Evolutionary conservation across 768 basidiomycete genomes (phyloP).

Genomic region (Russula sp.): DNA sequence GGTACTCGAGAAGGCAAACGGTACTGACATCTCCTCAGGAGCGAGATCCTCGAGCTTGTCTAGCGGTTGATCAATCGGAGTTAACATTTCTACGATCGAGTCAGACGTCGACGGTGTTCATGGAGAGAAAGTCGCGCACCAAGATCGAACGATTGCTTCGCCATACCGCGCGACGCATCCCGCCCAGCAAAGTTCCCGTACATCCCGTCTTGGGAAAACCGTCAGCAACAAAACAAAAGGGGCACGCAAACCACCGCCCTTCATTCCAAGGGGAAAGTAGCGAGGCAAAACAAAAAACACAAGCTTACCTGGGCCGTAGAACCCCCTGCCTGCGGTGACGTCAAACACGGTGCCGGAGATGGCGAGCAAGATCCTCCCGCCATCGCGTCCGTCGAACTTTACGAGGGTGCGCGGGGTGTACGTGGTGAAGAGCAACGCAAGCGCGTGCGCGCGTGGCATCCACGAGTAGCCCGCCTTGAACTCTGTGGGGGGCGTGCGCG

Average conservation of each 20-base stretch:
- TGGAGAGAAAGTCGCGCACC: conserved; percentile 44
- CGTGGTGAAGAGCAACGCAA: conserved; percentile 66
- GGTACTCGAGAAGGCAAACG: background rate
- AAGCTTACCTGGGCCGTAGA: conserved; percentile 87
- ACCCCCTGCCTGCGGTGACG: conserved; percentile 80
- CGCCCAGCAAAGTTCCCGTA: conserved; percentile 97
- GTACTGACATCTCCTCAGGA: conserved; percentile 72
- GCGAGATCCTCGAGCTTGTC: conserved; percentile 79
- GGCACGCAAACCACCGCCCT: too few relatives aligned
- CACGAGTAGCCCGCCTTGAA: conserved; percentile 87
- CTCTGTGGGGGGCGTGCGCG: conserved; percentile 51
- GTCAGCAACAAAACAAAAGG: background rate
- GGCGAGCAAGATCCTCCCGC: conserved; percentile 73
- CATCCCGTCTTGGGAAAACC: conserved; percentile 63
- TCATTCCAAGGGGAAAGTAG: too few relatives aligned
- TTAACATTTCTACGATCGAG: conserved; percentile 70
- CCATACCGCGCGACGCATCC: conserved; percentile 95
- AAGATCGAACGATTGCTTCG: conserved; percentile 92
- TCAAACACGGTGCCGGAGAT: conserved; percentile 91
- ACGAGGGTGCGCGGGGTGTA: conserved; percentile 75
- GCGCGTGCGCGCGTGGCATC: conserved; percentile 80
- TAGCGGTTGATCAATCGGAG: conserved; percentile 76
- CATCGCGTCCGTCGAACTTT: conserved; percentile 58
- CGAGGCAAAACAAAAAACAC: conserved; percentile 25
- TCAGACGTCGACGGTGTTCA: conserved; percentile 3